Percentiles rank a stretch among this genome's conserved stretches.
These are phyloP conservation scores for Podila horticola DNA, from an alignment of 192 early-diverging fungal genomes.

Conservation along the genomic window DNA sequence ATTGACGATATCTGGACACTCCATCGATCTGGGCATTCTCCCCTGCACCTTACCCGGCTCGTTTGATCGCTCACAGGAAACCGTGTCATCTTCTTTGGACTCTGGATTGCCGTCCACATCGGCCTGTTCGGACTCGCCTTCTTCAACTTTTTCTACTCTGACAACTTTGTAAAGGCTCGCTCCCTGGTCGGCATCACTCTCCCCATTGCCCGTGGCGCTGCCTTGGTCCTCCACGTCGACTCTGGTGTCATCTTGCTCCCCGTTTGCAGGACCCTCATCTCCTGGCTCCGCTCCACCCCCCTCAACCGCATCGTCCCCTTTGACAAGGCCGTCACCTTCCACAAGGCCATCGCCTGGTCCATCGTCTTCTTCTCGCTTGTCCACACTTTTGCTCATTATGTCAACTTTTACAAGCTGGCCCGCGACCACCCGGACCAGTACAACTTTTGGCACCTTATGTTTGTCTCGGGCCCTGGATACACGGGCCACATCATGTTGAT, in stretches of 20 bases:
- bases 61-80: slow-evolving; percentile 27
- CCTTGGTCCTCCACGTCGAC: slow-evolving; percentile 77
- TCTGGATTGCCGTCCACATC: slow-evolving; percentile 70
- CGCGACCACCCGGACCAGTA: slow-evolving; percentile 22
- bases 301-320: slow-evolving; percentile 70
- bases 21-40: neutral
- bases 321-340: slow-evolving; percentile 80
- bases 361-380: slow-evolving; percentile 70
- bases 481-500: slow-evolving; percentile 80
- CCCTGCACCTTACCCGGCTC: too few relatives aligned
- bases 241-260: slow-evolving; percentile 81
- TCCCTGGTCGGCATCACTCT: slow-evolving; percentile 62
- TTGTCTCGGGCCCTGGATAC: slow-evolving; percentile 60
- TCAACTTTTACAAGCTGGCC: slow-evolving; percentile 61
- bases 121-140: slow-evolving; percentile 67
- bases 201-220: slow-evolving; percentile 67
- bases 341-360: slow-evolving; percentile 78
- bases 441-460: slow-evolving; percentile 50
- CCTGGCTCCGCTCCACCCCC: slow-evolving; percentile 64
- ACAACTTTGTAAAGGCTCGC: slow-evolving; percentile 62
- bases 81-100: slow-evolving; percentile 51
- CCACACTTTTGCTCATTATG: slow-evolving; percentile 69
- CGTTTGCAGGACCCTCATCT: slow-evolving; percentile 81
- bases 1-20: too few relatives aligned
- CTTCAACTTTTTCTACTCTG: slow-evolving; percentile 69